Percentiles rank a stretch among this genome's conserved stretches.
These are phyloP conservation scores for Cercospora zeina DNA, from an alignment of 2,329 filamentous ascomycete genomes.

Conservation along the genomic window DNA sequence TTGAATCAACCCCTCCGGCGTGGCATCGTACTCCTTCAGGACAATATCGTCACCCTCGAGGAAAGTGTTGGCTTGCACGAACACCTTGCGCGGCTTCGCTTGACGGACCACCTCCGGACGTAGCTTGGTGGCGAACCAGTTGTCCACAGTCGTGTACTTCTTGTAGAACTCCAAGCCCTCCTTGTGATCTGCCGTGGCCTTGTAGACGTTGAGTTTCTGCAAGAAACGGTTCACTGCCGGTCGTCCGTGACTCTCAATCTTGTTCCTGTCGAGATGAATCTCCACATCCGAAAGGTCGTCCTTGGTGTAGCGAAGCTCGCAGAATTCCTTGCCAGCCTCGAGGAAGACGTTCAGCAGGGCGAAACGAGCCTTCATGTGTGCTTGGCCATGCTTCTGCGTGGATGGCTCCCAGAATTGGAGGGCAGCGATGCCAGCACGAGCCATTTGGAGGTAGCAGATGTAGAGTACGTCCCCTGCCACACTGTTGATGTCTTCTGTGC, in stretches of 20 bases:
- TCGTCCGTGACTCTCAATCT: slow-evolving; percentile 81
- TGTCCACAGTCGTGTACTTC: slow-evolving; percentile 78
- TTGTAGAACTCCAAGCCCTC: slow-evolving; percentile 78
- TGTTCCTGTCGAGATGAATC: slow-evolving; percentile 78
- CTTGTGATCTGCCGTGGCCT: slow-evolving; percentile 81
- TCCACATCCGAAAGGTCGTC: slow-evolving; percentile 73
- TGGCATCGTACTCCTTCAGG: slow-evolving; percentile 83
- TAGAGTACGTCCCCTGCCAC: slow-evolving; percentile 87
- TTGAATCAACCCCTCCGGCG: slow-evolving; percentile 75
- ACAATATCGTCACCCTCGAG: slow-evolving; percentile 66
- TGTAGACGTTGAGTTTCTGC: slow-evolving; percentile 90
- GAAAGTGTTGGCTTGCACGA: slow-evolving; percentile 89
- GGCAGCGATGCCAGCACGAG: slow-evolving; percentile 81
- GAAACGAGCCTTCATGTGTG: slow-evolving; percentile 61
- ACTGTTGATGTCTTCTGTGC: slow-evolving; percentile 67
- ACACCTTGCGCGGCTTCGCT: slow-evolving; percentile 84
- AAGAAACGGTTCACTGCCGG: slow-evolving; percentile 82
- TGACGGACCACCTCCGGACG: slow-evolving; percentile 72
- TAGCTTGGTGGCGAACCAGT: slow-evolving; percentile 81
- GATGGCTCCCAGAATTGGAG: slow-evolving; percentile 89
- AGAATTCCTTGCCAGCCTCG: slow-evolving; percentile 81
- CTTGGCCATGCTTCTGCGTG: slow-evolving; percentile 87
- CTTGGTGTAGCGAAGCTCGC: slow-evolving; percentile 71
- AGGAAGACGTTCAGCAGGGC: slow-evolving; percentile 84
- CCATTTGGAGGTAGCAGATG: slow-evolving; percentile 87